A percentile compares a stretch with the other conserved stretches of the same genome.
These are phyloP conservation scores for Candida peoriensis DNA, from an alignment of 805 yeast species.

Conservation along the genomic window DNA sequence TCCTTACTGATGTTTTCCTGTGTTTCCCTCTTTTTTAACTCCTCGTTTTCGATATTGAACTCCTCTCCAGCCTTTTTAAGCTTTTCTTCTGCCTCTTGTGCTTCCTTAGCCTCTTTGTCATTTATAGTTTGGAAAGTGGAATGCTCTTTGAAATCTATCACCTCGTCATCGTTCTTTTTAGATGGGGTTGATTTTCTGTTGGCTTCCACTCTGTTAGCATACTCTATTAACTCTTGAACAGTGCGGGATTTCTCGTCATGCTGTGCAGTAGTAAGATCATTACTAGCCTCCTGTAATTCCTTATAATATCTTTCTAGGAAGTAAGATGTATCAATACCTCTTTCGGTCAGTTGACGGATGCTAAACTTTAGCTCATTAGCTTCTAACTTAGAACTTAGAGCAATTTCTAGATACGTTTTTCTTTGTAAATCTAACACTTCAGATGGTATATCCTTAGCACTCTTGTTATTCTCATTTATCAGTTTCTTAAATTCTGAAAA, in stretches of 20 bases:
- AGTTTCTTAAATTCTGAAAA: constrained; percentile 14
- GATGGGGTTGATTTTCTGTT: too few relatives aligned
- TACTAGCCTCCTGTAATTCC: too few relatives aligned
- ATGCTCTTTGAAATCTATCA: constrained; percentile 3
- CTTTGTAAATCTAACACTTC: constrained; percentile 7
- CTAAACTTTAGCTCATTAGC: constrained; percentile 8
- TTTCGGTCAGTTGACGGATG: constrained; percentile 10
- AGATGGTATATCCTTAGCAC: constrained; percentile 4
- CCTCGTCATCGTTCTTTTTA: too few relatives aligned
- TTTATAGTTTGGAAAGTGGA: not conserved
- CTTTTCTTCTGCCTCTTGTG: constrained; percentile 11
- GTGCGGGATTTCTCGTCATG: too few relatives aligned
- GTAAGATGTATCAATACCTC: constrained; percentile 12
- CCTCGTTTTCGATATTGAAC: constrained; percentile 7
- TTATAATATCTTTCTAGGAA: constrained; percentile 15
- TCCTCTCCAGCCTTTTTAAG: constrained; percentile 8
- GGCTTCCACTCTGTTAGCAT: too few relatives aligned
- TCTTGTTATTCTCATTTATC: constrained; percentile 12
- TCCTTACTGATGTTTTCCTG: constrained; percentile 13
- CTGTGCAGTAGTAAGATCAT: too few relatives aligned
- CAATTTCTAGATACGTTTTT: constrained; percentile 13
- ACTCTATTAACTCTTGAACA: too few relatives aligned
- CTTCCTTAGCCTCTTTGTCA: constrained; percentile 6
- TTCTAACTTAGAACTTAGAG: constrained; percentile 9
- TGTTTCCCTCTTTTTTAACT: constrained; percentile 8